Evolutionary conservation across 495 filamentous ascomycete species (phyloP).

Genomic region (Tuber aestivum): DNA sequence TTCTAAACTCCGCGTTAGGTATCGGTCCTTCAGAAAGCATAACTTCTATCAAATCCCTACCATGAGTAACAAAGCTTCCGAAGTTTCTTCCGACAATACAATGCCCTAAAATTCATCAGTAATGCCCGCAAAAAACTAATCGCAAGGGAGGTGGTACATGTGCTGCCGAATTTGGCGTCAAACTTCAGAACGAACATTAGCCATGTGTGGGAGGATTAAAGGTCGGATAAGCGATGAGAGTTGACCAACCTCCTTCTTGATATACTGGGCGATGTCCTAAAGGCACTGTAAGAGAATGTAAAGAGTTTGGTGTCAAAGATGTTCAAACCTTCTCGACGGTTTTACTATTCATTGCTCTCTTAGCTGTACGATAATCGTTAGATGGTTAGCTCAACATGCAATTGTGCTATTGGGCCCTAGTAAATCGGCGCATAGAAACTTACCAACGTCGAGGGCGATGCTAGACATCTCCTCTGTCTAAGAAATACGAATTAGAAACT

Average conservation of each 20-base stretch:
- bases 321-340: slow-evolving; percentile 79
- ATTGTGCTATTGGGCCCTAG: not conserved
- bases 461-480: slow-evolving; percentile 96
- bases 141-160: slow-evolving; percentile 16
- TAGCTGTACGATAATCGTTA: slow-evolving; percentile 54
- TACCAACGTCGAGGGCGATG: slow-evolving; percentile 90
- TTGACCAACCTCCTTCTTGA: slow-evolving; percentile 79
- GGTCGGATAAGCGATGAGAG: slow-evolving; percentile 3
- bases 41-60: slow-evolving; percentile 49
- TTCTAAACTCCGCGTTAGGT: slow-evolving; percentile 52
- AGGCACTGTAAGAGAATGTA: not conserved
- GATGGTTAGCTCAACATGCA: not conserved
- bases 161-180: slow-evolving; percentile 36
- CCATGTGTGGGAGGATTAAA: not conserved
- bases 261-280: slow-evolving; percentile 92
- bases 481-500: slow-evolving; percentile 1
- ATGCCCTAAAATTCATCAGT: slow-evolving; percentile 54
- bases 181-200: slow-evolving; percentile 22
- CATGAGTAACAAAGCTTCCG: slow-evolving; percentile 97
- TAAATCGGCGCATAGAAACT: slow-evolving; percentile 41
- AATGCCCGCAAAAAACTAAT: slow-evolving; percentile 51
- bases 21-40: not conserved
- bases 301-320: slow-evolving; percentile 23
- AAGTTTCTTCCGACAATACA: slow-evolving; percentile 98
- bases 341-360: slow-evolving; percentile 87